These are phyloP conservation scores for Penicillium waksmanii DNA, from an alignment of 495 filamentous ascomycete species.

Conservation along the genomic window DNA sequence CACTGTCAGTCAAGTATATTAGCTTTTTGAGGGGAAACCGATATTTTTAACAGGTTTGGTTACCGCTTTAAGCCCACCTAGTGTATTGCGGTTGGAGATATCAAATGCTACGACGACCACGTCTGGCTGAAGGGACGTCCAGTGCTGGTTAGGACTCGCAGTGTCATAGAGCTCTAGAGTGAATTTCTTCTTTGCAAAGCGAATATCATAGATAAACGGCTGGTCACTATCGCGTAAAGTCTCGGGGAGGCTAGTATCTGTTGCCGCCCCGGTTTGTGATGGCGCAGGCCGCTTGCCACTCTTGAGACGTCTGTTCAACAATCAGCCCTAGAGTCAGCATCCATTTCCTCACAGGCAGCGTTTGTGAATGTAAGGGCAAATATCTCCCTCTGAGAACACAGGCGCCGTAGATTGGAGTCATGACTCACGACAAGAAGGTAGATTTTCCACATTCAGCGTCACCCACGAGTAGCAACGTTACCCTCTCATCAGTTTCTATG, in stretches of 20 bases:
- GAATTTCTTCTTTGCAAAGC: constrained; percentile 66
- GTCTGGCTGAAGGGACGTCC: constrained; percentile 71
- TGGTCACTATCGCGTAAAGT: constrained; percentile 76
- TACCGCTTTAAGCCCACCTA: constrained; percentile 67
- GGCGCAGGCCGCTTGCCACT: constrained; percentile 21
- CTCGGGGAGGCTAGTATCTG: constrained; percentile 21
- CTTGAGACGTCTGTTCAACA: constrained; percentile 30
- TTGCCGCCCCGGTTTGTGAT: constrained; percentile 4
- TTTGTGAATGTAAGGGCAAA: background rate
- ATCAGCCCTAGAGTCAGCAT: constrained; percentile 5
- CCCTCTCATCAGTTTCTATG: constrained; percentile 37
- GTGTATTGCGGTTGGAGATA: constrained; percentile 66
- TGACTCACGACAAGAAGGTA: constrained; percentile 82
- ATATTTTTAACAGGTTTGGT: background rate
- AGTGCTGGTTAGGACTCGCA: constrained; percentile 68
- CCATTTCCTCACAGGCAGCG: background rate
- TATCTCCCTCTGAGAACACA: background rate
- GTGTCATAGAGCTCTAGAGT: constrained; percentile 82
- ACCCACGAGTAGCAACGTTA: constrained; percentile 78
- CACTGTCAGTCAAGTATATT: constrained; percentile 49
- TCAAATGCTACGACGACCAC: constrained; percentile 82
- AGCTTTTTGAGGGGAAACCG: background rate
- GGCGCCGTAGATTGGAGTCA: background rate
- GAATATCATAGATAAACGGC: constrained; percentile 80
- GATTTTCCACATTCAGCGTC: constrained; percentile 83